Base-by-base conservation (phyloP, 208 protist genomes). In the Trypanosoma scelopori region DNA sequence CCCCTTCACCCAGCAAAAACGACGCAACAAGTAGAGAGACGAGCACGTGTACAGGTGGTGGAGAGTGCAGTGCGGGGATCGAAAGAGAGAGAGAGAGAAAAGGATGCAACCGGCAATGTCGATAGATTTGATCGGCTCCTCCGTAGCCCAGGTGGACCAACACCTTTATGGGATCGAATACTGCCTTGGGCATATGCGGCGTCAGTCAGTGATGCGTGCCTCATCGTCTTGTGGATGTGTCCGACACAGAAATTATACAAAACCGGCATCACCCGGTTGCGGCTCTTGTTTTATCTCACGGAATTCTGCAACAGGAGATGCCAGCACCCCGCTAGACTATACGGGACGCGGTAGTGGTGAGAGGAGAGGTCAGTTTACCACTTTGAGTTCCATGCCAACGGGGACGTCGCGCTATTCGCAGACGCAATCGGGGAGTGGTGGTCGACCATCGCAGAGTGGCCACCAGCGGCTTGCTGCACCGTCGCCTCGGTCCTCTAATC, bases 121-220 rank as follows among this genome's bases (percentile, higher is more conserved):
- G 37, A 70, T 70, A 55, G n/a, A 62, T n/a, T 22, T 18, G 3
- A 20, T 60, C 22, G 27, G n/a, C 16, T 37, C 42, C n/a, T 70
- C 55, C 18, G 43, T 62, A 39, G 16, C 37, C 35, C 56, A 55
- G 6, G 35, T 77, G 37, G 70, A 69, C 23, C 66, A 28, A 5
- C 70, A 77, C 32, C 65, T 82, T 46, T 62, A 70, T 53, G 41
- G 51, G 22, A 71, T 82, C 41, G 76, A 73, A 57, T 61, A 69
- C 11, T 69, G 72, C 30, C 46, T 81, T 6, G 43, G 53, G 11
- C 32, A 49, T 25, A 70, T 81, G 64, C 64, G 52, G 20, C 52
- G 52, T 3, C 50, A 37, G 30, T 39, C 30, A 16, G 46, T 18
- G 16, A 20, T n/a, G 45, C 3, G 45, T 18, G 5, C n/a, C 47